A percentile compares a stretch with the other conserved stretches of the same genome.
phyloP scores from a whole-genome alignment of 352 stramenopile genomes.

The Aphanomyces astaci region DNA sequence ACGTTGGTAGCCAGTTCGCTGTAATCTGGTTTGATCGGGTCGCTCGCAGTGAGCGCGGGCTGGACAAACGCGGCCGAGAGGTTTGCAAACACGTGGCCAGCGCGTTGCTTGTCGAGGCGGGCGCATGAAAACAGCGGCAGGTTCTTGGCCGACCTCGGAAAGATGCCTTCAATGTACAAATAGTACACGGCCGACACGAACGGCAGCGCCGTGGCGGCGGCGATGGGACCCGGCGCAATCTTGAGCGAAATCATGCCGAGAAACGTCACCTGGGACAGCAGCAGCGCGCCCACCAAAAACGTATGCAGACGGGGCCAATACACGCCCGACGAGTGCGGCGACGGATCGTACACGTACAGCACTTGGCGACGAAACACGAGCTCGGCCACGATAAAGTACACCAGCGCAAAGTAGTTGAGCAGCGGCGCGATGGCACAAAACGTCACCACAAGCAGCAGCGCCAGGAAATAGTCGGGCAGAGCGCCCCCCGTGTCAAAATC shows the following conservation, averaged over 20 bases:
- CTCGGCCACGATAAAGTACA: constrained; percentile 66
- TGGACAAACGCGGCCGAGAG: constrained; percentile 57
- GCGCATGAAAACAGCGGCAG: constrained; percentile 71
- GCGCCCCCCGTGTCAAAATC: constrained; percentile 50
- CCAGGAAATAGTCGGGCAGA: constrained; percentile 60
- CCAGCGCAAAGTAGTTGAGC: constrained; percentile 64
- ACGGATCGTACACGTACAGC: constrained; percentile 65
- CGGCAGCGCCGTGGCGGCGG: constrained; percentile 51
- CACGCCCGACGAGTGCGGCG: constrained; percentile 48
- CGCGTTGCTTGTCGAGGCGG: constrained; percentile 52
- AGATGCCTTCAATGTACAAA: constrained; percentile 58
- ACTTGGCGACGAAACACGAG: constrained; percentile 65
- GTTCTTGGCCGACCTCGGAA: constrained; percentile 55
- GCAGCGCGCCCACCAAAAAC: constrained; percentile 65
- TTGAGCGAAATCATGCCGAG: constrained; percentile 64
- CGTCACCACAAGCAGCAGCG: constrained; percentile 67
- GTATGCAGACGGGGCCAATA: constrained; percentile 78
- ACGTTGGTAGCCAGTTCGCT: constrained; percentile 12
- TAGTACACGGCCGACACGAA: constrained; percentile 62
- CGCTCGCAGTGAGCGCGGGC: constrained; percentile 49
- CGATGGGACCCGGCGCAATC: constrained; percentile 49
- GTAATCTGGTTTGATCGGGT: constrained; percentile 67
- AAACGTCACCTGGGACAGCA: constrained; percentile 78
- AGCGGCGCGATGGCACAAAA: constrained; percentile 71
- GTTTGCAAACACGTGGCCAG: constrained; percentile 41